These are phyloP conservation scores for Carnegiea gigantea DNA, from an alignment of 179 eudicot genomes.

Conservation along the genomic window DNA sequence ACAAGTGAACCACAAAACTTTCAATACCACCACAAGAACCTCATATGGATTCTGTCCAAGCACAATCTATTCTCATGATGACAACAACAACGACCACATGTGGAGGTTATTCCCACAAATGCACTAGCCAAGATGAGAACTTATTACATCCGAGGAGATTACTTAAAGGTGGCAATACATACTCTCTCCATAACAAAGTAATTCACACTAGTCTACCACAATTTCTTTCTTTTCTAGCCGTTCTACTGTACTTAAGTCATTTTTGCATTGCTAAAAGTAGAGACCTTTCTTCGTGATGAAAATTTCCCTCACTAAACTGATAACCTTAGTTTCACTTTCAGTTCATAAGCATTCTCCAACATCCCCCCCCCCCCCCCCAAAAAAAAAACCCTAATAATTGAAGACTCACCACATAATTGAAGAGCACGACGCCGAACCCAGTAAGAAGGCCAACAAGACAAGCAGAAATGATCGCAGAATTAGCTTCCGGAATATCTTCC, in stretches of 20 bases:
- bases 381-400: too few species aligned
- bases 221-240: neutral
- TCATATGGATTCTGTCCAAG: neutral
- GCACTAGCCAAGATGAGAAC: too few species aligned
- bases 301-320: too few species aligned
- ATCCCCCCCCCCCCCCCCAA: too few species aligned
- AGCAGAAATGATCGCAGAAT: slow-evolving; percentile 61
- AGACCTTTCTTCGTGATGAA: too few species aligned
- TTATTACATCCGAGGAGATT: neutral
- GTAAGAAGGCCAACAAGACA: slow-evolving; percentile 82
- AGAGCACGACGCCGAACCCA: slow-evolving; percentile 73
- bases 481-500: slow-evolving; percentile 37
- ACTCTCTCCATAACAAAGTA: neutral
- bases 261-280: too few species aligned
- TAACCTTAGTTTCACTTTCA: too few species aligned
- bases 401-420: slow-evolving; percentile 56
- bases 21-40: neutral
- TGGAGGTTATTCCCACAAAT: neutral
- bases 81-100: neutral
- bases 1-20: neutral
- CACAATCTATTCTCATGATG: too few species aligned
- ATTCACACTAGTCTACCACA: neutral
- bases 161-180: too few species aligned
- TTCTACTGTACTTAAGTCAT: neutral
- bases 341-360: too few species aligned